These are phyloP conservation scores for Arthonia radiata DNA, from an alignment of 495 filamentous ascomycete genomes.

Conservation along the genomic window DNA sequence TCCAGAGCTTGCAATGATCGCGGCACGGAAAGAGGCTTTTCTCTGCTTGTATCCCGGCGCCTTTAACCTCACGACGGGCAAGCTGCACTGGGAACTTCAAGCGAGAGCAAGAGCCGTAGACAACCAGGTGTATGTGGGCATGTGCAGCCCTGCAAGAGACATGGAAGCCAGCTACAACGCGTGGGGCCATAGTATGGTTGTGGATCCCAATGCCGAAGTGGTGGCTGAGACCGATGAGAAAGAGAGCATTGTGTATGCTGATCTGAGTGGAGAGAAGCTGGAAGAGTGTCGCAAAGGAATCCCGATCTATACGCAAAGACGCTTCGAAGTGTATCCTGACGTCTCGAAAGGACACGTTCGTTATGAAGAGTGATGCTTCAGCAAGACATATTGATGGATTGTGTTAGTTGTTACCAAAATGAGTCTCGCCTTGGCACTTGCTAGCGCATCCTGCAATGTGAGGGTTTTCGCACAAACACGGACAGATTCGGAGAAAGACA, in stretches of 20 bases:
- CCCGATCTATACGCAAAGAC: constrained; percentile 58
- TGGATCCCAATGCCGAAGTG: constrained; percentile 70
- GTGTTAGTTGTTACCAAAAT: too few relatives aligned
- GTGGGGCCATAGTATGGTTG: constrained; percentile 72
- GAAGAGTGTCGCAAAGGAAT: constrained; percentile 59
- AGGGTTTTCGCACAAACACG: too few relatives aligned
- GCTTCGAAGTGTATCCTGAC: constrained; percentile 94
- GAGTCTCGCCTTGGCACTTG: too few relatives aligned
- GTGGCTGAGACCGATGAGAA: constrained; percentile 45
- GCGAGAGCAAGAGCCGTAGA: constrained; percentile 71
- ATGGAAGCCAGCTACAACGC: constrained; percentile 57
- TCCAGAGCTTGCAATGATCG: constrained; percentile 79
- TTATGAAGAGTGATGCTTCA: too few relatives aligned
- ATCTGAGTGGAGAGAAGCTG: constrained; percentile 46
- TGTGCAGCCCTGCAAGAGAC: constrained; percentile 81
- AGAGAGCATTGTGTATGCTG: constrained; percentile 54
- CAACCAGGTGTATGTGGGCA: constrained; percentile 80
- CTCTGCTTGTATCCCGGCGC: constrained; percentile 78
- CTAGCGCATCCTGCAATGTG: too few relatives aligned
- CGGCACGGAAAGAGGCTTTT: constrained; percentile 61
- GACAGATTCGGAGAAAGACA: too few relatives aligned
- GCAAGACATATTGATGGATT: too few relatives aligned
- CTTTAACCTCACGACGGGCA: constrained; percentile 83
- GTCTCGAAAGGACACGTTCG: too few relatives aligned
- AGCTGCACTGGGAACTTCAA: constrained; percentile 70